Conservation (phyloP, 352 stramenopile genomes). For the Thalassiosira hispida region DNA sequence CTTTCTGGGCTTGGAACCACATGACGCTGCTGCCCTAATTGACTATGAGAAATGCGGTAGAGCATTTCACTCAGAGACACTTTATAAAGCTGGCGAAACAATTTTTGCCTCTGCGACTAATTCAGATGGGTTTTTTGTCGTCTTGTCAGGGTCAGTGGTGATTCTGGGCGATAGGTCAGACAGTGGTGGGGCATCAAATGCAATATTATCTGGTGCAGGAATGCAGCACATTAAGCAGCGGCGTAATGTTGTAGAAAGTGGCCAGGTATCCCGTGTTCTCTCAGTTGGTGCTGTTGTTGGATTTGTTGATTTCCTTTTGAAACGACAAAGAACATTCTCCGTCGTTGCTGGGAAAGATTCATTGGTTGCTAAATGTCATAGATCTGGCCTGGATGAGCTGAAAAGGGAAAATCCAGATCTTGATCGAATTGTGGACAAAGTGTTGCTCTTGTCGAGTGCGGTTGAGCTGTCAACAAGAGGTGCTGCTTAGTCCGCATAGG, state of each 20-base stretch:
- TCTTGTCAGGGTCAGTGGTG: conserved; percentile 70
- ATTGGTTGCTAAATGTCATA: conserved; percentile 51
- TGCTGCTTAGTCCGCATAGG: conserved; percentile 2
- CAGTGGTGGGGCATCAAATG: background rate
- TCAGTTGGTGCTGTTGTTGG: conserved; percentile 74
- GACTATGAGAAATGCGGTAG: conserved; percentile 52
- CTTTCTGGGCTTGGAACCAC: conserved; percentile 59
- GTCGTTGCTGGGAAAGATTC: conserved; percentile 57
- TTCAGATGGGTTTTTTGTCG: conserved; percentile 77
- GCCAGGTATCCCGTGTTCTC: conserved; percentile 39
- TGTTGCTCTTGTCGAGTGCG: conserved; percentile 67
- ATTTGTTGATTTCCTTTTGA: conserved; percentile 77
- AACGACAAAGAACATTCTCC: conserved; percentile 59
- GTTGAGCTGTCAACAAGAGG: conserved; percentile 64
- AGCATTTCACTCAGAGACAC: conserved; percentile 65
- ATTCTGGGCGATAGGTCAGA: conserved; percentile 35
- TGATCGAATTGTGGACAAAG: conserved; percentile 64
- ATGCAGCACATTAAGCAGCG: conserved; percentile 31
- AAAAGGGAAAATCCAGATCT: conserved; percentile 66
- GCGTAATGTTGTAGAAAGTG: conserved; percentile 31
- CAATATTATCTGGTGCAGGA: conserved; percentile 51
- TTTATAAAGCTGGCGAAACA: conserved; percentile 55
- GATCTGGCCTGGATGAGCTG: conserved; percentile 57
- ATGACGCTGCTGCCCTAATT: conserved; percentile 53
- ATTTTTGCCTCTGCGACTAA: conserved; percentile 62